Evolutionary conservation across 2,329 filamentous ascomycete species (phyloP), one percentile per base, ranked within the genome.

Genomic region (Penicillium glabrum): DNA sequence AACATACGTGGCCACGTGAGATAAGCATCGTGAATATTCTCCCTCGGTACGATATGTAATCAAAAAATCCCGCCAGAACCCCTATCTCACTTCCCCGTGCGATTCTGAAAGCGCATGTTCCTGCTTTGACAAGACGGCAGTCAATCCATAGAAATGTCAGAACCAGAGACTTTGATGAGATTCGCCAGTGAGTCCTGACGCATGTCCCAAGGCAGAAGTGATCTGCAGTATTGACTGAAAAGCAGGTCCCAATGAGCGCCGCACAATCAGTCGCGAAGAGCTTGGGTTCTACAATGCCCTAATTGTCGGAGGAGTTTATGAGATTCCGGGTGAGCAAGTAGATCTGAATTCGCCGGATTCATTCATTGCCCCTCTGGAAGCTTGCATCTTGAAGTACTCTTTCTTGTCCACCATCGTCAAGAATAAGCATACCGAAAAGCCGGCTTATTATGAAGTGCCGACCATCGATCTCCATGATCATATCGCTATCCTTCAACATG

Each of bases 261-360:
- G 77, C 8, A 76, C 70, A 35, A 78, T 79, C 45, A 69, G 66
- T 21, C 69, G 77, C 24, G 76, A 80, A 57, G 67, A 72, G 27
- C 65, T 78, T 6, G 74, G 72, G 1, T 72, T 73, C 54, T 79
- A 80, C 61, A 68, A 77, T 49, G 72, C 69, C 2, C 64, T 80
- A 21, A 63, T 76, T 31, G 64, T 77, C 1, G 73, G 70, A 21
- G 76, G 69, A 11, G 56, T 70, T 13, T 79, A 79, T 50, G 60
- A 66, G 8, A 54, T 70, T 35, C 33, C 46, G 7, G 37, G 50
- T 27, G 54, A 37, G 11, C 5, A 46, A 16, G 31, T 64, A 14
- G 50, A 71, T 21, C 19, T 68, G 0, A 26, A 53, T 1, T 60
- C 57, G 3, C 43, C 66, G 2, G 56, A 67, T 14, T 61, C 68